phyloP scores from a whole-genome alignment of 768 basidiomycete genomes.

The Psilocybe azurescens region DNA sequence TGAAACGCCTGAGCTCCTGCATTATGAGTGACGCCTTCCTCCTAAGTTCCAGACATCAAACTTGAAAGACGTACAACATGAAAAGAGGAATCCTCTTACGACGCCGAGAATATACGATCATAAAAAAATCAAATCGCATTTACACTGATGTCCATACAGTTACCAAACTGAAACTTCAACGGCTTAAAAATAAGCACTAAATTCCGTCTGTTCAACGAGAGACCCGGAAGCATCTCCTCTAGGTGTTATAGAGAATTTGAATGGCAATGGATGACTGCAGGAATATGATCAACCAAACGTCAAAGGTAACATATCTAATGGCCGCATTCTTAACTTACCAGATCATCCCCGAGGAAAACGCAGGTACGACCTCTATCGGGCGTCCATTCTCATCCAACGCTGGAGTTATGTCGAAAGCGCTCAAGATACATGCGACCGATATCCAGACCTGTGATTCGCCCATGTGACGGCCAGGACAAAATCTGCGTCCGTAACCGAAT shows the following conservation, averaged over 20 bases:
- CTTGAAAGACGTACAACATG: too few species aligned
- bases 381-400: conserved; percentile 40
- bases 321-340: conserved; percentile 31
- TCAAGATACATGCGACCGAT: conserved; percentile 47
- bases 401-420: conserved; percentile 44
- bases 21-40: too few species aligned
- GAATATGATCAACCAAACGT: background rate
- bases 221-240: conserved; percentile 30
- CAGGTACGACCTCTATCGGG: conserved; percentile 33
- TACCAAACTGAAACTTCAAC: too few species aligned
- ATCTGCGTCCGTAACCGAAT: conserved; percentile 49
- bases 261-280: conserved; percentile 39
- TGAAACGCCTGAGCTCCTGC: too few species aligned
- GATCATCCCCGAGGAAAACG: conserved; percentile 49
- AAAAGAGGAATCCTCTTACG: too few species aligned
- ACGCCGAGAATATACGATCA: too few species aligned
- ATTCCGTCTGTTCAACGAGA: conserved; percentile 38
- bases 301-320: background rate
- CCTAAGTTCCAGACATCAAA: too few species aligned
- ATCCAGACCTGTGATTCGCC: conserved; percentile 52
- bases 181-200: too few species aligned
- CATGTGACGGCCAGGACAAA: conserved; percentile 54
- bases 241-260: conserved; percentile 36
- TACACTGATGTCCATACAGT: too few species aligned
- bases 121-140: too few species aligned